Evolutionary conservation across 177 flowering plant species (phyloP).

Genomic region (Vitis hybrid): DNA sequence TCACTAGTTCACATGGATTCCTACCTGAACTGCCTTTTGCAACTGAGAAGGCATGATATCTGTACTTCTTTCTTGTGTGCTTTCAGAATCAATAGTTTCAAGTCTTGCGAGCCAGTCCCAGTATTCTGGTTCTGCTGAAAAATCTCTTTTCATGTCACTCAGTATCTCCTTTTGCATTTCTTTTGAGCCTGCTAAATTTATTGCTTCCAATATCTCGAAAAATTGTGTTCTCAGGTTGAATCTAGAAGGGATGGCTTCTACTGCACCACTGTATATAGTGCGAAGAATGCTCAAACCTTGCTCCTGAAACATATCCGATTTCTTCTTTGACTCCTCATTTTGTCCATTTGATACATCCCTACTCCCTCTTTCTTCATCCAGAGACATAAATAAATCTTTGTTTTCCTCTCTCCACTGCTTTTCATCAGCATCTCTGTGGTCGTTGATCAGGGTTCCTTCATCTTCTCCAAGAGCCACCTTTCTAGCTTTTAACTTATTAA

Average conservation of each 20-base stretch:
- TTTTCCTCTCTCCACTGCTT: conserved; percentile 81
- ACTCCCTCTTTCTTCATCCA: conserved; percentile 36
- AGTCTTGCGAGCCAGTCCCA: conserved; percentile 94
- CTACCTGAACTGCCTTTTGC: conserved; percentile 64
- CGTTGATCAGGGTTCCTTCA: conserved; percentile 34
- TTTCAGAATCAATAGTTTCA: conserved; percentile 26
- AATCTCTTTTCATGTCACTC: conserved; percentile 68
- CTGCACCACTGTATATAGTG: conserved; percentile 60
- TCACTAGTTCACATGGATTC: not conserved
- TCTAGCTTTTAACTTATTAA: conserved; percentile 79
- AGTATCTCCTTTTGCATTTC: conserved; percentile 60
- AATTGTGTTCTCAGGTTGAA: conserved; percentile 62
- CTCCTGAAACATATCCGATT: conserved; percentile 54
- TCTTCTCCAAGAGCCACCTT: conserved; percentile 85
- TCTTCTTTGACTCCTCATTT: conserved; percentile 29
- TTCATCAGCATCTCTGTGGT: conserved; percentile 33
- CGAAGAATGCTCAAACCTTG: conserved; percentile 53
- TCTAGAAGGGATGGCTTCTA: conserved; percentile 67
- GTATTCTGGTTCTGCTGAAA: conserved; percentile 62
- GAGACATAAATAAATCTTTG: conserved; percentile 66
- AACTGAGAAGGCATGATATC: conserved; percentile 27
- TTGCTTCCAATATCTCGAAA: conserved; percentile 66
- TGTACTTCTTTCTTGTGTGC: conserved; percentile 17
- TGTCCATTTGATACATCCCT: conserved; percentile 27
- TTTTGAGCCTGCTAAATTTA: conserved; percentile 54